Conservation (phyloP, 2,329 filamentous ascomycete genomes). For the Dothideomycetes sp. region DNA sequence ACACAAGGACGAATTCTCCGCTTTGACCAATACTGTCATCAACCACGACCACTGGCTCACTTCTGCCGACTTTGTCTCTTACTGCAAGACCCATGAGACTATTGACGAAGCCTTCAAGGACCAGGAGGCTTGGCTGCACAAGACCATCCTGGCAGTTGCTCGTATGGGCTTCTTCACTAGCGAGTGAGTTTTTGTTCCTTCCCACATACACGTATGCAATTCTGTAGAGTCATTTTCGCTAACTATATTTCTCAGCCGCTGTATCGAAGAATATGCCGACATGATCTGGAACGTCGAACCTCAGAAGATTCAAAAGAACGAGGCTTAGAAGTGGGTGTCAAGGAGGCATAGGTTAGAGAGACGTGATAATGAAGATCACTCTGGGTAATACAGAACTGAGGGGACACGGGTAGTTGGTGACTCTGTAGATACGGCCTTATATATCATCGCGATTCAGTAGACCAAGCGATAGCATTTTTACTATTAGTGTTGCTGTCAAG, state of each 20-base stretch:
- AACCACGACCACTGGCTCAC: constrained; percentile 98
- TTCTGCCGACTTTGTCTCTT: constrained; percentile 93
- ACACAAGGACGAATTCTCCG: constrained; percentile 66
- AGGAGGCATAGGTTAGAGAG: too few relatives aligned
- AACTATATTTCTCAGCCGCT: constrained; percentile 42
- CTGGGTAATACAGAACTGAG: too few relatives aligned
- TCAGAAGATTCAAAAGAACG: constrained; percentile 36
- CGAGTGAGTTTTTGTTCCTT: constrained; percentile 37
- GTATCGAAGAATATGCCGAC: constrained; percentile 96
- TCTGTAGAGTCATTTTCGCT: neutral
- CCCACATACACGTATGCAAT: neutral
- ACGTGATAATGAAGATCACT: too few relatives aligned
- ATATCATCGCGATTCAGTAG: too few relatives aligned
- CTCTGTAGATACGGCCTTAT: too few relatives aligned
- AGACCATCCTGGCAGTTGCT: constrained; percentile 78
- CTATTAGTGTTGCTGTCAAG: too few relatives aligned
- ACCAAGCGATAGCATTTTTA: too few relatives aligned
- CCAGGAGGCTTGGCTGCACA: constrained; percentile 84
- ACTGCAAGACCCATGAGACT: constrained; percentile 79
- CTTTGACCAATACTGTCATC: constrained; percentile 72
- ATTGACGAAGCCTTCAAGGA: constrained; percentile 90
- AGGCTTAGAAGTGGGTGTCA: too few relatives aligned
- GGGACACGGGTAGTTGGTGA: too few relatives aligned
- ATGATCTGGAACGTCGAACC: constrained; percentile 96
- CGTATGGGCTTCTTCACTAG: constrained; percentile 97